Conservation (phyloP, 352 stramenopile species). For the Saprolegnia diclina region DNA sequence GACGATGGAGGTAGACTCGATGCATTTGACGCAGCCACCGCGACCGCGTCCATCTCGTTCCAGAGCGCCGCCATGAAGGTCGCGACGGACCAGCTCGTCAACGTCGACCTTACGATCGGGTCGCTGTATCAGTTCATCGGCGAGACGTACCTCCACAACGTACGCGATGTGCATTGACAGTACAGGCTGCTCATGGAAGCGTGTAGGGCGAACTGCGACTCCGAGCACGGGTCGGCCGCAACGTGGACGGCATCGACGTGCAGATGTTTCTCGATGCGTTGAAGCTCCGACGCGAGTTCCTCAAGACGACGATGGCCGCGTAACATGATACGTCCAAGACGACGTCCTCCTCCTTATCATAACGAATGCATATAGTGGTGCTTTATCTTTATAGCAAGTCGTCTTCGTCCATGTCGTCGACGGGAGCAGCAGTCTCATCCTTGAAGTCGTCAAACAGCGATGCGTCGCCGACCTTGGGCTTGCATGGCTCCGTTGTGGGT, state of each 20-base stretch:
- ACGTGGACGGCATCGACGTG: conserved; percentile 77
- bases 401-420: conserved; percentile 51
- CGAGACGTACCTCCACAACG: conserved; percentile 46
- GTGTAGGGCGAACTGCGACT: conserved; percentile 45
- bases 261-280: conserved; percentile 70
- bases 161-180: not conserved
- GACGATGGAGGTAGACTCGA: conserved; percentile 39
- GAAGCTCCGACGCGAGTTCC: conserved; percentile 65
- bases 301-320: conserved; percentile 34
- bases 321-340: not conserved
- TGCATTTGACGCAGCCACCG: conserved; percentile 49
- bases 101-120: conserved; percentile 52
- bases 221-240: conserved; percentile 59
- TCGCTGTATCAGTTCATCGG: conserved; percentile 83
- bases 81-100: conserved; percentile 51
- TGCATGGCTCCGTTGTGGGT: conserved; percentile 20
- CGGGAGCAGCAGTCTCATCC: conserved; percentile 33
- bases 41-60: conserved; percentile 52
- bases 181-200: not conserved
- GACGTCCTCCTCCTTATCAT: not conserved
- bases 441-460: conserved; percentile 48
- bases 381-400: conserved; percentile 49
- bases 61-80: conserved; percentile 55
- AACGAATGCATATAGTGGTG: not conserved
- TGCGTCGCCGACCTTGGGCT: not conserved